These are phyloP conservation scores for Trichoderma asperelloides DNA, from an alignment of 495 filamentous ascomycete genomes.

Conservation along the genomic window DNA sequence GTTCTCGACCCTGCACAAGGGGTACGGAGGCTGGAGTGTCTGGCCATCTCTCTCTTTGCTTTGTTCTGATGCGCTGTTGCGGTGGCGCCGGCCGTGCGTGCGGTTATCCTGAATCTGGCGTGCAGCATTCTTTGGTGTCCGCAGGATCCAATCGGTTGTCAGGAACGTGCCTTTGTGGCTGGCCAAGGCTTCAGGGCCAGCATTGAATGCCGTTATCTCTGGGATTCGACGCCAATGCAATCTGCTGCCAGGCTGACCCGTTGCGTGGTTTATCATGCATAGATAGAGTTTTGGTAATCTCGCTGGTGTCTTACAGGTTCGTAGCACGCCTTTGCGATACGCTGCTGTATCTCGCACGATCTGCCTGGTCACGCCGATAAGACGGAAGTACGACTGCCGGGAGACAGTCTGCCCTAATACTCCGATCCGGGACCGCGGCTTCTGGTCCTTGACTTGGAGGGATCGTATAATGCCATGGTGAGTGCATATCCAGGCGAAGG, in stretches of 20 bases:
- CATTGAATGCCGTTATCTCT: not conserved
- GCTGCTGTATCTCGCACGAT: not conserved
- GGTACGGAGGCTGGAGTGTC: not conserved
- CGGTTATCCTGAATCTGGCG: constrained; percentile 6
- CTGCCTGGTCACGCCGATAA: not conserved
- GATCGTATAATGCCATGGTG: not conserved
- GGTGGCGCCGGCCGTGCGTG: not conserved
- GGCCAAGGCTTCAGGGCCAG: not conserved
- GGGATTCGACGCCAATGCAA: not conserved
- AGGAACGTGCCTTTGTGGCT: not conserved
- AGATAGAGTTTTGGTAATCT: not conserved
- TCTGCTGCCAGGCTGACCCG: not conserved
- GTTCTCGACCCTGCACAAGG: not conserved
- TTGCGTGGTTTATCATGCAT: not conserved
- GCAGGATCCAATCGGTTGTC: constrained; percentile 5
- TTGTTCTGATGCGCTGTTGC: not conserved
- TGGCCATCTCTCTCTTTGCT: not conserved
- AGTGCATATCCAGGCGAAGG: not conserved
- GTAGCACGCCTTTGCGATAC: not conserved
- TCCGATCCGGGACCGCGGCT: not conserved
- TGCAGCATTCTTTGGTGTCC: not conserved
- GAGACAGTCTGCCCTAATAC: not conserved
- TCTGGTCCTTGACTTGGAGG: too few relatives aligned
- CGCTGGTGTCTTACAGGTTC: not conserved
- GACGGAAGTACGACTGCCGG: not conserved